Percentiles rank a stretch among this genome's conserved stretches.
These are phyloP conservation scores for Septoria petroselini DNA, from an alignment of 2,329 filamentous ascomycete genomes.

Conservation along the genomic window DNA sequence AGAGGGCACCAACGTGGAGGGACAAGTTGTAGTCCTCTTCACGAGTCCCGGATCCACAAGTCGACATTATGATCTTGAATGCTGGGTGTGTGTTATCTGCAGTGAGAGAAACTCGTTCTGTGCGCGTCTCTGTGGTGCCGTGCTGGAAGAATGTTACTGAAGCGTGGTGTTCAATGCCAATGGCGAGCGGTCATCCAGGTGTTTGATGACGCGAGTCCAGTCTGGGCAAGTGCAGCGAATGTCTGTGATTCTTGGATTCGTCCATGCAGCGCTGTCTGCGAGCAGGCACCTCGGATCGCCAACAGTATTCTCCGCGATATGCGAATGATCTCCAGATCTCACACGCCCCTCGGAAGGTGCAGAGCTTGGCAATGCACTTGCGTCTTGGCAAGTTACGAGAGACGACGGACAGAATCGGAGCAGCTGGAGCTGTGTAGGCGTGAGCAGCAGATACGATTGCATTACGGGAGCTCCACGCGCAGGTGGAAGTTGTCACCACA, in stretches of 20 bases:
- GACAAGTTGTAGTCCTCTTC: slow-evolving; percentile 51
- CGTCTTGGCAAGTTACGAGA: slow-evolving; percentile 8
- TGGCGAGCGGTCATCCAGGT: slow-evolving; percentile 2
- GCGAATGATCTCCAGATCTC: slow-evolving; percentile 4
- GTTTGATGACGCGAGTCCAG: background rate
- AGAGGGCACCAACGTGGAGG: slow-evolving; percentile 53
- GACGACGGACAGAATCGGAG: slow-evolving; percentile 4
- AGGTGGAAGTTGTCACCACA: no score
- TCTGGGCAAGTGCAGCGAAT: background rate
- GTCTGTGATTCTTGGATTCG: background rate
- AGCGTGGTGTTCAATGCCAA: no score
- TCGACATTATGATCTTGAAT: slow-evolving; percentile 29
- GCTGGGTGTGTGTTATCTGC: no score
- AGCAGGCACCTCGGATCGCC: background rate
- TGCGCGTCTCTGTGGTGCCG: no score
- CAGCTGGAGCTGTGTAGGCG: background rate
- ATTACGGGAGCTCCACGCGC: no score
- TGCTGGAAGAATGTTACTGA: no score
- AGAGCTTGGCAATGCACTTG: slow-evolving; percentile 6
- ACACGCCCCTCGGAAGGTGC: background rate
- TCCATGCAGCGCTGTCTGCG: slow-evolving; percentile 2
- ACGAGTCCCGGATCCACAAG: slow-evolving; percentile 49
- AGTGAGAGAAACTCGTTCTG: no score
- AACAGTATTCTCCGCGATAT: background rate
- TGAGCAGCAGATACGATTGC: no score